A percentile compares a stretch with the other conserved stretches of the same genome.
These are phyloP conservation scores for Coprinopsis marcescibilis DNA, from an alignment of 768 basidiomycete genomes.

Conservation along the genomic window DNA sequence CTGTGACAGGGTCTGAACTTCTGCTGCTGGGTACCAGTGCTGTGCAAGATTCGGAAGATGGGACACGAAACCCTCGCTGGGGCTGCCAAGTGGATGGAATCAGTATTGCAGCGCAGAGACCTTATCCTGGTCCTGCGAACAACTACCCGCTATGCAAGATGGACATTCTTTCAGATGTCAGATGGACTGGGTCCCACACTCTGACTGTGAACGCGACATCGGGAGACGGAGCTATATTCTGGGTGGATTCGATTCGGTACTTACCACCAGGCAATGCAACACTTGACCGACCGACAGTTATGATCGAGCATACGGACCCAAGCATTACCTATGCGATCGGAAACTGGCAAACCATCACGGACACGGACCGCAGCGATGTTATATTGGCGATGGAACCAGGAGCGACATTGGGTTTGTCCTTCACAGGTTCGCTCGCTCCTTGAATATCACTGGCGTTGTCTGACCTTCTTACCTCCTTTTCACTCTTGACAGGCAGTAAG, in stretches of 20 bases:
- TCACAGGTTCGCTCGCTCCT: slow-evolving; percentile 15
- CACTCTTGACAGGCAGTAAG: slow-evolving; percentile 17
- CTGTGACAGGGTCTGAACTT: not conserved
- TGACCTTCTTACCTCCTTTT: not conserved
- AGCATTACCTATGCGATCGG: slow-evolving; percentile 15
- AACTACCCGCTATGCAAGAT: slow-evolving; percentile 16
- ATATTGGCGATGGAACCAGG: slow-evolving; percentile 15
- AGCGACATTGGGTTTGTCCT: slow-evolving; percentile 15
- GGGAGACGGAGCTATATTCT: slow-evolving; percentile 10
- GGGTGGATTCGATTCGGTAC: slow-evolving; percentile 19
- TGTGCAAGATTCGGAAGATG: not conserved
- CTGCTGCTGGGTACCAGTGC: not conserved
- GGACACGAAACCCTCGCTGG: not conserved
- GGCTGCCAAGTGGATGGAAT: not conserved
- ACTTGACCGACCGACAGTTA: slow-evolving; percentile 13
- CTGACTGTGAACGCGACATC: slow-evolving; percentile 15
- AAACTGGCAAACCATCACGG: slow-evolving; percentile 16
- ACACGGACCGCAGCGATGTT: slow-evolving; percentile 3
- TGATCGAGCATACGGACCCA: slow-evolving; percentile 16
- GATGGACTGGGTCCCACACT: slow-evolving; percentile 13
- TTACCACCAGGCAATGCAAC: slow-evolving; percentile 7
- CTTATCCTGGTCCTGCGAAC: slow-evolving; percentile 12
- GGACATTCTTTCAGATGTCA: slow-evolving; percentile 7
- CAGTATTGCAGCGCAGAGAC: not conserved
- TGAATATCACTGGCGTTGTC: not conserved